phyloP scores from a whole-genome alignment of 441 rosid species.

The Flueggea neowawraea region DNA sequence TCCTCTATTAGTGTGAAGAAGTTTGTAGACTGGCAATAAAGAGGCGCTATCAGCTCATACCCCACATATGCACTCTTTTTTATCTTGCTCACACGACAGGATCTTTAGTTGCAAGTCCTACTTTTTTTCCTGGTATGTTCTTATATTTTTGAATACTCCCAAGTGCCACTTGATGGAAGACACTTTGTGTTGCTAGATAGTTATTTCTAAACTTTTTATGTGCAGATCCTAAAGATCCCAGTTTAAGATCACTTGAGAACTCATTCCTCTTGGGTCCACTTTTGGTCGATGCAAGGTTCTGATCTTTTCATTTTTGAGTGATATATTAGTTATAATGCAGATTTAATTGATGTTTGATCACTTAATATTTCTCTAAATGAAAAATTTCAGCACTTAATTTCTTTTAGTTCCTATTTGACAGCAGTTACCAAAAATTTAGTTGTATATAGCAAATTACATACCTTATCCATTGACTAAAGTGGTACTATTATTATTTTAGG shows the following conservation, averaged over 20 bases:
- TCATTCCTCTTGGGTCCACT: slow-evolving; percentile 91
- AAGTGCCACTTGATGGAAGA: no score
- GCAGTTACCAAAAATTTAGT: no score
- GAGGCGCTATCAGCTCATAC: slow-evolving; percentile 90
- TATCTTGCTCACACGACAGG: slow-evolving; percentile 87
- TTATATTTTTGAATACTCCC: slow-evolving; percentile 7
- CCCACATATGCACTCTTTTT: slow-evolving; percentile 85
- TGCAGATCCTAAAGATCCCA: slow-evolving; percentile 79
- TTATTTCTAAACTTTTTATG: slow-evolving; percentile 7
- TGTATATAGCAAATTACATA: no score
- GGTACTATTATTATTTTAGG: no score
- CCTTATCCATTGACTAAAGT: no score
- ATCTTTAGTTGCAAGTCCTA: slow-evolving; percentile 79
- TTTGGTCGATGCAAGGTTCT: slow-evolving; percentile 71
- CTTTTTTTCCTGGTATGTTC: slow-evolving; percentile 77
- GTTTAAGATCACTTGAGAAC: slow-evolving; percentile 66
- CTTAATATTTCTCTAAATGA: no score
- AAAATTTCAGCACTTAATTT: no score
- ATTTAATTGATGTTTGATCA: no score
- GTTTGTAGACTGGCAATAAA: slow-evolving; percentile 89
- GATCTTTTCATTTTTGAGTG: slow-evolving; percentile 8
- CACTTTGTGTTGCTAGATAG: no score
- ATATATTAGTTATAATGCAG: no score
- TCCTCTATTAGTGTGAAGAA: slow-evolving; percentile 74
- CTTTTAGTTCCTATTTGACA: no score